phyloP scores from a whole-genome alignment of 1,284 basidiomycete species.

The Takashimella koratensis region DNA sequence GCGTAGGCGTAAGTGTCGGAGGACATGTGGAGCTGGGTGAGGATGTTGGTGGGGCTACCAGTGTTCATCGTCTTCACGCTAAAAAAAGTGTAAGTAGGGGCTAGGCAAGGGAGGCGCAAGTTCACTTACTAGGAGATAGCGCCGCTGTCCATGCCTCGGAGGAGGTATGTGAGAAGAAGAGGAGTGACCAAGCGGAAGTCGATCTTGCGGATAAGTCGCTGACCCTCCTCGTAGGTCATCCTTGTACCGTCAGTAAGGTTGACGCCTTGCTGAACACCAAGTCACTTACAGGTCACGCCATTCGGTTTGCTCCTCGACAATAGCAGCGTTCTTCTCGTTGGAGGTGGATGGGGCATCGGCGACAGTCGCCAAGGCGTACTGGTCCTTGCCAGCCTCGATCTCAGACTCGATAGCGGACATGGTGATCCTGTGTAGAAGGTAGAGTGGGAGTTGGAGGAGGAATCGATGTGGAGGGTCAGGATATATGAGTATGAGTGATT shows the following conservation, averaged over 20 bases:
- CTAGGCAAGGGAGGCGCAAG: not conserved
- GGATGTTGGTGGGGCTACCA: slow-evolving; percentile 21
- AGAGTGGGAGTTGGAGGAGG: too few species aligned
- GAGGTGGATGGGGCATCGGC: not conserved
- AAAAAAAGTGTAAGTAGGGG: not conserved
- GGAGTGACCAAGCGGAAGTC: slow-evolving; percentile 1
- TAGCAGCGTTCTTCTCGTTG: not conserved
- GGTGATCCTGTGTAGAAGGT: too few species aligned
- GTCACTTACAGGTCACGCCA: slow-evolving; percentile 3
- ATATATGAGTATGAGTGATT: too few species aligned
- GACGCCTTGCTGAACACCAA: not conserved
- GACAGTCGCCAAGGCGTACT: not conserved
- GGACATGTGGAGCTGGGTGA: slow-evolving; percentile 25
- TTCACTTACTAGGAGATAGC: slow-evolving; percentile 2
- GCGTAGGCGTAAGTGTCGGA: slow-evolving; percentile 21
- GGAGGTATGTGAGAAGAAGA: not conserved
- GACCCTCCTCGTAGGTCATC: slow-evolving; percentile 1
- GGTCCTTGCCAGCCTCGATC: not conserved
- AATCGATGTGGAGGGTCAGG: too few species aligned
- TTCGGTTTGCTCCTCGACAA: not conserved
- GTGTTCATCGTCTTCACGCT: slow-evolving; percentile 21
- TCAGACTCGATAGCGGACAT: not conserved
- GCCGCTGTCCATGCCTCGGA: slow-evolving; percentile 4
- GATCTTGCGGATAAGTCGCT: slow-evolving; percentile 1
- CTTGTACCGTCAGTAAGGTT: not conserved